Base-by-base conservation (phyloP, 2,329 filamentous ascomycete species). In the Chrysoporthe deuterocubensis region DNA sequence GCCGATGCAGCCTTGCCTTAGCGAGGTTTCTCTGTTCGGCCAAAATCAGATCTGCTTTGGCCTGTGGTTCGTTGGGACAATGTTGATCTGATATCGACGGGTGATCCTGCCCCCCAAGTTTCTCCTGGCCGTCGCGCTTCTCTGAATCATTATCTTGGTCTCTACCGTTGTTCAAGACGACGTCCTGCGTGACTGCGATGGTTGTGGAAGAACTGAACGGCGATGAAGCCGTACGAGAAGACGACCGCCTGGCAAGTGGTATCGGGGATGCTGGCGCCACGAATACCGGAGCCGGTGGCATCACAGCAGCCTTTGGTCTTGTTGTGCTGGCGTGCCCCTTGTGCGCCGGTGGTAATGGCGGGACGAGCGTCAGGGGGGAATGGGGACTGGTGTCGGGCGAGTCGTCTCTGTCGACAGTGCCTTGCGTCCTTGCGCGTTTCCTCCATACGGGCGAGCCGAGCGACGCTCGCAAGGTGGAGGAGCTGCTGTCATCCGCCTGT, bases 11-110 rank as follows among this genome's bases (percentile, higher is more conserved):
- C 65, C 82, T 80, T 61, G 80, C 79, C 32, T 83, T 77, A 70
- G 85, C 82, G 64, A 81, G 80, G 72, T 80, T 82, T 75, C 82
- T 83, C 73, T 85, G 82, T 71, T 85, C 82, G 34, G 81, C 80
- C 57, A 84, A 75, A 57, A 83, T 80, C 68, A 82, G 81, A 71
- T 85, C 79, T 44, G 80, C 82, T 71, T 86, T 83, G 48, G 78
- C 80, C 68, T 84, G 80, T 64, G 81, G 77, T 66, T 34, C 18
- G n/a, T 26, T 21, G 8, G 18, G 40, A 44, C 13, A 40, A 5
- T 16, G n/a, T 40, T 40, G 21, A 16, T 60, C 57, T 43, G 16
- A 7, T 11, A 16, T 16, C 2, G 40, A 34, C 11, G 57, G n/a
- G 3, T 67, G 48, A 62, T 65, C 54, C 64, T 71, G 71, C 26